Evolutionary conservation across 768 basidiomycete genomes (phyloP), one percentile per base, ranked within the genome.

Genomic region (Lyophyllum decastes): DNA sequence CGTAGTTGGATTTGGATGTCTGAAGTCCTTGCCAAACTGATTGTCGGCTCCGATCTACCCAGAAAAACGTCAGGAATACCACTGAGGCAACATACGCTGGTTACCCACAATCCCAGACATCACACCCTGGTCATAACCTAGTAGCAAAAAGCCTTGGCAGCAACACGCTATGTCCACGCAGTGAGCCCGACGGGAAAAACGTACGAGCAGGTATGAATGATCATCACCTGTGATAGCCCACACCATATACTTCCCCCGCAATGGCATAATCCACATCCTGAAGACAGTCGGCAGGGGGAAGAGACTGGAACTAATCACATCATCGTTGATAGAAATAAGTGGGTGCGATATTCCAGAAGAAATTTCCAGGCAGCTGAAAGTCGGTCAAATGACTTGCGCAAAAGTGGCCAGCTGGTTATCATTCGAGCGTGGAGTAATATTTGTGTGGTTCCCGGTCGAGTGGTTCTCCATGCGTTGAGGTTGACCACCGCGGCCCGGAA

Each of bases 121-220:
- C 26, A 77, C 75, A 16, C 76, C 76, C 59, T 76, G 73, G 61
- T 76, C 75, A 57, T 76, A 76, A 1, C 73, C 74, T 22, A 69
- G 59, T 17, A 76, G 72, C 19, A 76, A 61, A 57, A 76, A 75
- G 1, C 75, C 76, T 58, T 74, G 74, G 53, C 74, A 76, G 58
- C 76, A 76, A 56, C 75, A 76, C 35, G 74, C 75, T 75, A 30
- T 16, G 26, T 49, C 7, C 35, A 38, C n/a, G n/a, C n/a, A 40
- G 43, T 53, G 22, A 35, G 34, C 40, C 40, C 27, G n/a, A 26
- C n/a, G 49, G 47, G 38, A 19, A 44, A n/a, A 11, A 56, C 45
- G 9, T 12, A 17, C 12, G 48, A 49, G 24, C 21, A 21, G 41
- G 6, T n/a, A n/a, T n/a, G n/a, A n/a, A 49, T 21, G 49, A 26